Evolutionary conservation across 257 asterid genomes (phyloP), one percentile per base, ranked within the genome.

Genomic region (Ehretia macrophylla): DNA sequence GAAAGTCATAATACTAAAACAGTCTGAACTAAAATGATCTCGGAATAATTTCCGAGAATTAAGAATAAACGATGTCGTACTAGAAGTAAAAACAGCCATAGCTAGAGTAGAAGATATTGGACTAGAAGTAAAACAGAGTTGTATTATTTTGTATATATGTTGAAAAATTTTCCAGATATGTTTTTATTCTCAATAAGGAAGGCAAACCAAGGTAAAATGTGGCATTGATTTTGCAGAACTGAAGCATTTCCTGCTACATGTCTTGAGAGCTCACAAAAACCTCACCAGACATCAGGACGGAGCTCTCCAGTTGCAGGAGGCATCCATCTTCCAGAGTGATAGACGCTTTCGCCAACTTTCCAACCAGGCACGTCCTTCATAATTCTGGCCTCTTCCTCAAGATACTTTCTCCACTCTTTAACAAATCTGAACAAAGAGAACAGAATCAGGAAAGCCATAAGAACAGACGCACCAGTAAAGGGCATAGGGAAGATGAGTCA

Each of bases 281-380:
- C 50, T 81, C 76, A 90, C 98, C 98, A 90, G 75, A 83, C 70
- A 60, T 88, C 98, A 37, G 95, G 97, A 22, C 97, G 90, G 64
- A 91, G 92, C 77, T 88, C 93, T 35, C 98, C 98, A 10, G 90
- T 85, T 11, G 97, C 84, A 11, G 98, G 98, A 51, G 98, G 98
- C 97, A 91, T 88, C 98, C 95, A 91, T 71, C 66, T 85, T 21
- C 98, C 97, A 0, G 97, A 92, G 76, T 88, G 71, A 85, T 92
- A 91, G 46, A 88, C 97, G 62, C 67, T 92, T 81, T 92, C 95
- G 12, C 99, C 97, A 60, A 88, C 97, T 67, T 84, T 81, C 98
- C 99, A 92, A 18, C 99, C 99, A 0, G 95, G 97, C 53, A 92
- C 97, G 20, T 92, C 90, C 73, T 88, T 92, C 98, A 92, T 92